phyloP scores from a whole-genome alignment of 208 protist genomes.

The Angomonas deanei region DNA sequence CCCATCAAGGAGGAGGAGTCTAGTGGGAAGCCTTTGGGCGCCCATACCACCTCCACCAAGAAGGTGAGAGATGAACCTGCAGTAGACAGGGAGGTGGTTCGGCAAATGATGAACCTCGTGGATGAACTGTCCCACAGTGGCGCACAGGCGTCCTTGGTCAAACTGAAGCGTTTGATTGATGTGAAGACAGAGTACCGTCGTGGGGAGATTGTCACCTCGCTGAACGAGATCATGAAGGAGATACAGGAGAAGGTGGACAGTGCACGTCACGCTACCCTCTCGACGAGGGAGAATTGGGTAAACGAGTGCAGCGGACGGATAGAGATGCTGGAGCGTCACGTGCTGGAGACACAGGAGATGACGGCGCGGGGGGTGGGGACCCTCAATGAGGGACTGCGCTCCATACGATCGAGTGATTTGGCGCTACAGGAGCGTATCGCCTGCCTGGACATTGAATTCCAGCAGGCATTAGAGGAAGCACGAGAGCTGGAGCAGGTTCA shows the following conservation, averaged over 20 bases:
- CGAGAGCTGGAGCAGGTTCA: constrained; percentile 40
- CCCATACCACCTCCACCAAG: not conserved
- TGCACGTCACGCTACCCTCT: constrained; percentile 14
- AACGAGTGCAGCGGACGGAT: constrained; percentile 27
- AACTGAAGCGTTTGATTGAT: constrained; percentile 56
- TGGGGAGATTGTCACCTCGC: constrained; percentile 23
- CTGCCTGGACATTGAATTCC: constrained; percentile 66
- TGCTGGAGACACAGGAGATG: constrained; percentile 43
- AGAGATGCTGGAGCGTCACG: constrained; percentile 33
- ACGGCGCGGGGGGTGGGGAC: constrained; percentile 53
- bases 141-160: constrained; percentile 35
- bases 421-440: constrained; percentile 76
- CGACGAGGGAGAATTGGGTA: constrained; percentile 25
- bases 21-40: too few relatives aligned
- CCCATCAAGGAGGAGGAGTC: not conserved
- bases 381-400: constrained; percentile 66
- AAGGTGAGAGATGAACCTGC: constrained; percentile 2
- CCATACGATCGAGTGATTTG: constrained; percentile 56
- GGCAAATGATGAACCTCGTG: constrained; percentile 30
- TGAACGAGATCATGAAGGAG: constrained; percentile 44
- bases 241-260: constrained; percentile 73
- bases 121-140: constrained; percentile 19
- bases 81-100: constrained; percentile 8
- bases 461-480: constrained; percentile 66
- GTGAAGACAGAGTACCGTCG: constrained; percentile 45